Evolutionary conservation across 2,329 filamentous ascomycete species (phyloP).

Genomic region (Aspergillus fumigatus): DNA sequence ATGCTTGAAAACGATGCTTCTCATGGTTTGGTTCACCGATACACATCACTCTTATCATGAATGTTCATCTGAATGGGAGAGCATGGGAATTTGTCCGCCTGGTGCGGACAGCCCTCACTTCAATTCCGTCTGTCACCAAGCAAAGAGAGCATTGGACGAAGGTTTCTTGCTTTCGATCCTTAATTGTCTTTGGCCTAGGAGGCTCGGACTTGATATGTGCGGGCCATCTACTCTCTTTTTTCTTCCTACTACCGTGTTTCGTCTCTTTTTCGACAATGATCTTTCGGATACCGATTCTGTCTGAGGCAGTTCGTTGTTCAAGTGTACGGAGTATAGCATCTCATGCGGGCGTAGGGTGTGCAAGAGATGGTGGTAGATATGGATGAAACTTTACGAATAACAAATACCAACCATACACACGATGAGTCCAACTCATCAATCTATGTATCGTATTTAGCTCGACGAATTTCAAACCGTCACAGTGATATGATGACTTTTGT

Average conservation of each 20-base stretch:
- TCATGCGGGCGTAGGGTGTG: conserved; percentile 9
- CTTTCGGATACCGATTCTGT: neutral
- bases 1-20: conserved; percentile 6
- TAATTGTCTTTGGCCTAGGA: neutral
- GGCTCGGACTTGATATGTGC: neutral
- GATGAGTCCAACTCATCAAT: conserved; percentile 5
- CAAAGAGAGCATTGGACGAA: neutral
- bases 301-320: neutral
- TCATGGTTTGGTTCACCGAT: neutral
- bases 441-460: conserved; percentile 6
- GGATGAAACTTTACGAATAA: conserved; percentile 5
- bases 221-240: neutral
- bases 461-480: neutral
- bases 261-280: neutral
- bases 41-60: neutral
- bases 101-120: neutral
- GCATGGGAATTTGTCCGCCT: neutral
- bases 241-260: neutral
- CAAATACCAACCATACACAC: neutral
- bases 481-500: neutral
- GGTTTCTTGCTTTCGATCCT: neutral
- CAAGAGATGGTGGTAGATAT: conserved; percentile 1
- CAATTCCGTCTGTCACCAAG: neutral
- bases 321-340: neutral
- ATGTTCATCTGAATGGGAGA: neutral